Base-by-base conservation (phyloP, 805 yeast species). In the Kazachstania martiniae region DNA sequence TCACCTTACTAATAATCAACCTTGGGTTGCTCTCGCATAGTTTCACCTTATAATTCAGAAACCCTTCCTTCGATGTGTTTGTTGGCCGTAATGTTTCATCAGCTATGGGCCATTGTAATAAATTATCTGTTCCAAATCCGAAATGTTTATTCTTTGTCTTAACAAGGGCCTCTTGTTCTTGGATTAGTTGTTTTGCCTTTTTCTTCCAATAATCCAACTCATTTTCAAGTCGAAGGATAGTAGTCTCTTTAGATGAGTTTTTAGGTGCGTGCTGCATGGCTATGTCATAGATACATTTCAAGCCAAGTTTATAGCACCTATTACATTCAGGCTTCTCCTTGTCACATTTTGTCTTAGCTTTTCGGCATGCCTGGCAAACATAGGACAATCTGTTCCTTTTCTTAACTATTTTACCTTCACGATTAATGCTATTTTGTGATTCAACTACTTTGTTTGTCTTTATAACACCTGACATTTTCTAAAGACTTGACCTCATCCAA, bases 341-440 rank as follows among this genome's bases (percentile, higher is more conserved):
- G 36, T 57, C 59, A 34, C 62, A 57, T 33, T 49, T 56, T 1
- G 58, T 51, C 38, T 56, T 53, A 1, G 56, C 44, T 30, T 43
- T 46, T 29, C 61, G 37, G 31, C 62, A 57, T 2, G 47, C 44
- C 31, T 51, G 49, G 32, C 62, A 57, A 12, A 55, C 59, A 33
- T 44, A 57, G 0, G 62, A 57, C 5, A 57, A 32, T 29, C 60
- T 41, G 27, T 56, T 47, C 24, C 62, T 43, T 26, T 43, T 51
- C 23, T 38, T 41, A 29, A 13, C 18, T 5, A 8, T 15, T 4
- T 24, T 4, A 15, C 10, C n/a, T 18, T 22, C 5, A n/a, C 19
- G 17, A 12, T 18, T 25, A 25, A 13, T 12, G 22, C 9, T 8
- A 19, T 19, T 19, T 8, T 19, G 22, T 19, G 10, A 8, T 8